A percentile compares a stretch with the other conserved stretches of the same genome.
These are phyloP conservation scores for Sechiopsis laciniata DNA, from an alignment of 306 rosid species.

Conservation along the genomic window DNA sequence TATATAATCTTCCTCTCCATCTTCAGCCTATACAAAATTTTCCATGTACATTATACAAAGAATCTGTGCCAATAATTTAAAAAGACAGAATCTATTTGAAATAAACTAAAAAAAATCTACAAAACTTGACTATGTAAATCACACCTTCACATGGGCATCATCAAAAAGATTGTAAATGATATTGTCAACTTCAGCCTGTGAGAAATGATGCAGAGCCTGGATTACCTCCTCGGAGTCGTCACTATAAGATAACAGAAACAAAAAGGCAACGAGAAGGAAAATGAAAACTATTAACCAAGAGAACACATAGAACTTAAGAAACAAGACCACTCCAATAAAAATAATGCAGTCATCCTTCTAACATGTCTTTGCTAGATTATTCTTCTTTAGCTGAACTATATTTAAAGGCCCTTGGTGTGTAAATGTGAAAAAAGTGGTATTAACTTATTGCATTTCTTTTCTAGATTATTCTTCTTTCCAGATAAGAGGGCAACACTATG, in stretches of 20 bases:
- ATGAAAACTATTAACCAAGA: neutral
- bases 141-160: conserved; percentile 67
- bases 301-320: neutral
- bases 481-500: no score
- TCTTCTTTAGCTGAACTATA: neutral
- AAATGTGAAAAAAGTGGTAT: no score
- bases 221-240: conserved; percentile 32
- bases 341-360: neutral
- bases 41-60: neutral
- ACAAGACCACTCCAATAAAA: neutral
- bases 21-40: conserved; percentile 44
- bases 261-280: no score
- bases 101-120: neutral
- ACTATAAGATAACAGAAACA: neutral
- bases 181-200: conserved; percentile 42
- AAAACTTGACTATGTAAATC: conserved; percentile 6
- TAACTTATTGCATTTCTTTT: no score
- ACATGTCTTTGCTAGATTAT: no score
- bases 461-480: no score
- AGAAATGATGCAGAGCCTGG: conserved; percentile 46
- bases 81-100: neutral
- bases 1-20: conserved; percentile 34
- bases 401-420: no score
- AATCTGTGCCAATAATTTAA: neutral
- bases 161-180: conserved; percentile 41